Conservation (phyloP, 192 early-diverging fungal genomes). For the Umbelopsis sp. region DNA sequence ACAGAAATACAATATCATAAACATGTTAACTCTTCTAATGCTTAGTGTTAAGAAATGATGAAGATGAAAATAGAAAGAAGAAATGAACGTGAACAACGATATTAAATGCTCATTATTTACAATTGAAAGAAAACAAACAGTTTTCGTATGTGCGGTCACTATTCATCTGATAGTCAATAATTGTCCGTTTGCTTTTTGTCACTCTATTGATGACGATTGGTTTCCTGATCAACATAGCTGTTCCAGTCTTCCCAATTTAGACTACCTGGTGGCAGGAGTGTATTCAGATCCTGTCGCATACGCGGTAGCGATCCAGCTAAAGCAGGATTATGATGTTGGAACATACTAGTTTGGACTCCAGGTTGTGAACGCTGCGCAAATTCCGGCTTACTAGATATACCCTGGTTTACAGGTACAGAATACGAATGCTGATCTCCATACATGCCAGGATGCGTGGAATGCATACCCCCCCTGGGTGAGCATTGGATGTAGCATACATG, state of each 20-base stretch:
- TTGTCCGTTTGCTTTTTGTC: no score
- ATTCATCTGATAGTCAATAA: no score
- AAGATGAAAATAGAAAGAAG: no score
- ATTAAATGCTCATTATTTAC: background rate
- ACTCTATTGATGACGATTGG: background rate
- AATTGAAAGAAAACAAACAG: background rate
- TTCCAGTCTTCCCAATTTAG: constrained; percentile 33
- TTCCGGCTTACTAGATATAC: background rate
- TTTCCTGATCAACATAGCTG: constrained; percentile 27
- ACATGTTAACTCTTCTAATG: no score
- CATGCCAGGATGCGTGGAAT: background rate
- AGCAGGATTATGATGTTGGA: background rate
- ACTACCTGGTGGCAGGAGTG: constrained; percentile 18
- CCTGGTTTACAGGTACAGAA: background rate
- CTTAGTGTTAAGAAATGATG: no score
- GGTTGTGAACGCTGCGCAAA: background rate
- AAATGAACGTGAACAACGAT: no score
- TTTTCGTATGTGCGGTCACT: no score
- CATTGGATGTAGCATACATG: background rate
- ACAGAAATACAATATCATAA: no score
- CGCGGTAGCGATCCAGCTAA: background rate
- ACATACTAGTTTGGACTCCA: background rate
- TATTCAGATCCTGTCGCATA: background rate
- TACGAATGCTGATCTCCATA: background rate
- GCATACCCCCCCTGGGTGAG: background rate